Conservation (phyloP, 2,329 filamentous ascomycete genomes). For the Pezicula neosporulosa region DNA sequence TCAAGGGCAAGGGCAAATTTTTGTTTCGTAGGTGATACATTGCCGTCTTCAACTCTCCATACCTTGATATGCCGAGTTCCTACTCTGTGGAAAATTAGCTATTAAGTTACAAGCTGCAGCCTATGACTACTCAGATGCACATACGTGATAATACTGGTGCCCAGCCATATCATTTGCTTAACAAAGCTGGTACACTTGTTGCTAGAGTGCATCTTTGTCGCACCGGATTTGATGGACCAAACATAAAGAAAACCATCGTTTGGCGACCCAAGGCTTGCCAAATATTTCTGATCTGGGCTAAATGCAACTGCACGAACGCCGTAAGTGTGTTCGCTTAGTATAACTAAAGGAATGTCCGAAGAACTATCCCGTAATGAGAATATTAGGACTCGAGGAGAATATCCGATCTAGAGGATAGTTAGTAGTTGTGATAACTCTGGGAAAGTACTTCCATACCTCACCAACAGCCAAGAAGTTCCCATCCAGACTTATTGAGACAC, state of each 20-base stretch:
- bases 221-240: constrained; percentile 83
- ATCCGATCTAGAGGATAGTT: constrained; percentile 63
- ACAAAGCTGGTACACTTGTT: constrained; percentile 92
- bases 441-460: constrained; percentile 50
- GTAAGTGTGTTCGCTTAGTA: constrained; percentile 84
- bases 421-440: constrained; percentile 20
- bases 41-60: constrained; percentile 77
- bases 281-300: constrained; percentile 79
- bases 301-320: constrained; percentile 88
- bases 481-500: constrained; percentile 82
- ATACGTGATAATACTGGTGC: constrained; percentile 72
- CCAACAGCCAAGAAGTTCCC: constrained; percentile 86
- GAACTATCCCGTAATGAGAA: constrained; percentile 81
- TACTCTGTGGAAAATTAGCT: constrained; percentile 38
- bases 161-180: constrained; percentile 87
- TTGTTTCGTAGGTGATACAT: constrained; percentile 61
- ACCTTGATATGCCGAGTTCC: constrained; percentile 91
- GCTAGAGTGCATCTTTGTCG: constrained; percentile 74
- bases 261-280: constrained; percentile 82
- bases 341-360: constrained; percentile 77
- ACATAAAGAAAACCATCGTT: constrained; percentile 95
- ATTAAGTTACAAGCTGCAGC: too few relatives aligned
- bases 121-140: constrained; percentile 16
- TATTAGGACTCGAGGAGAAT: constrained; percentile 85
- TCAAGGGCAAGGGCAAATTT: constrained; percentile 49